A percentile compares a stretch with the other conserved stretches of the same genome.
Conservation (phyloP, 768 basidiomycete species). For the Pholiota microspora region DNA sequence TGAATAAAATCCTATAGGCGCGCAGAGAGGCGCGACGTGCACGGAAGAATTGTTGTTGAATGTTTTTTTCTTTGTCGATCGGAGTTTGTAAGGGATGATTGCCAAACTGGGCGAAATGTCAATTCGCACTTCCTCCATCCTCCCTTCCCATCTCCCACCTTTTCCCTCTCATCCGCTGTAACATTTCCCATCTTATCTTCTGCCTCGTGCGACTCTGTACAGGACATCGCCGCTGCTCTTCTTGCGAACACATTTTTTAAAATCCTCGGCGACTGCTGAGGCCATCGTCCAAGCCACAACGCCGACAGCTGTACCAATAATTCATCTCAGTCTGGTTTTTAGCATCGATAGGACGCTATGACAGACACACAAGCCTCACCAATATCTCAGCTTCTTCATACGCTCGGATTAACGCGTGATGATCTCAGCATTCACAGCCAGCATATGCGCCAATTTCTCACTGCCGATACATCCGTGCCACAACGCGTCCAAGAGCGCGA, state of each 20-base stretch:
- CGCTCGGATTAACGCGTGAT: constrained; percentile 74
- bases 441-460: constrained; percentile 80
- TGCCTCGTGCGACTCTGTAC: constrained; percentile 3
- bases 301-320: constrained; percentile 17
- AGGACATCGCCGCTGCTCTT: neutral
- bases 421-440: constrained; percentile 70
- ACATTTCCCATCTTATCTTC: constrained; percentile 12
- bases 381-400: constrained; percentile 68
- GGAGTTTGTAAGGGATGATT: constrained; percentile 24
- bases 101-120: constrained; percentile 15
- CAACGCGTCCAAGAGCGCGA: constrained; percentile 43
- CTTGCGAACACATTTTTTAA: constrained; percentile 8
- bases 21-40: constrained; percentile 4
- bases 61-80: constrained; percentile 25
- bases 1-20: neutral
- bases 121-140: constrained; percentile 13
- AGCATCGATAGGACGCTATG: constrained; percentile 28
- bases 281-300: constrained; percentile 6
- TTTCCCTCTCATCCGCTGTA: constrained; percentile 14
- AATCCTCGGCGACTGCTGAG: constrained; percentile 7
- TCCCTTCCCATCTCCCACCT: constrained; percentile 13
- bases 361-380: constrained; percentile 52
- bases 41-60: constrained; percentile 21
- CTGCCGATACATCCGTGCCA: constrained; percentile 45
- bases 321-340: neutral